phyloP scores from a whole-genome alignment of 78 protist species.

The Monocercomonoides exilis region DNA sequence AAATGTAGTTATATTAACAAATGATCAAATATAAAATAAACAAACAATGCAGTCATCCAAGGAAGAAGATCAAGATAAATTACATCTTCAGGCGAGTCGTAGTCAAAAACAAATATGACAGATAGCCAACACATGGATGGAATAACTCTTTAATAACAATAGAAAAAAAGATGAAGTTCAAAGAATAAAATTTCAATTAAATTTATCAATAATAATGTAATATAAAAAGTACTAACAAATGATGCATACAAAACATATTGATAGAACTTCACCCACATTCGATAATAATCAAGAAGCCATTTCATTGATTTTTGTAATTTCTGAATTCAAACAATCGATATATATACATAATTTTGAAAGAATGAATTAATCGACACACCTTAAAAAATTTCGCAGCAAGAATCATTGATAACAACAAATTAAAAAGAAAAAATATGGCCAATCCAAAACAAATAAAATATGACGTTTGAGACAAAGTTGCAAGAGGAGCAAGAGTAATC shows the following conservation, averaged over 20 bases:
- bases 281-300: not conserved
- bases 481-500: not conserved
- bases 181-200: not conserved
- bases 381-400: not conserved
- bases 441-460: not conserved
- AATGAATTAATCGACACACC: not conserved
- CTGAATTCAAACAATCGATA: not conserved
- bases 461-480: not conserved
- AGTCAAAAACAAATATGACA: not conserved
- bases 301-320: not conserved
- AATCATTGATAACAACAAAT: not conserved
- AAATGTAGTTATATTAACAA: not conserved
- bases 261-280: not conserved
- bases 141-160: not conserved
- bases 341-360: no score
- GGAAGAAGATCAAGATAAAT: not conserved
- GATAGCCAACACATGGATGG: not conserved
- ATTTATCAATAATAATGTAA: no score
- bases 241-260: not conserved
- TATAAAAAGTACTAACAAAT: no score
- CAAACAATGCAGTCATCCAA: not conserved
- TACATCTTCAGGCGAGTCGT: not conserved
- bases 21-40: not conserved
- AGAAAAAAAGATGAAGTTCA: not conserved
- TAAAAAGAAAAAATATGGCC: not conserved